Conservation (phyloP, 768 basidiomycete genomes). For the Roridomyces roridus region DNA sequence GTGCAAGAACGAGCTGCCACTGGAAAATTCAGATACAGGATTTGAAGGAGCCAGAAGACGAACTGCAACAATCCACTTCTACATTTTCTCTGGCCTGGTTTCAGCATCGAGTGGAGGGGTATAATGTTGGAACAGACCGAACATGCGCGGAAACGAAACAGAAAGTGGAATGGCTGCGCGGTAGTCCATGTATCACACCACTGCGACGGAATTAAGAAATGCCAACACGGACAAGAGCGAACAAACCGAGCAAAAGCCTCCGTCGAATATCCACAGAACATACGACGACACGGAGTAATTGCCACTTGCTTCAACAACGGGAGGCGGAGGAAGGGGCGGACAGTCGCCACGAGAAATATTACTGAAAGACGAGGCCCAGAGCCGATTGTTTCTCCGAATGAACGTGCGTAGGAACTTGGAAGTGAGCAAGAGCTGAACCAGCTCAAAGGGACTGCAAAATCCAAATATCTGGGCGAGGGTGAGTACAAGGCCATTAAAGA, state of each 20-base stretch:
- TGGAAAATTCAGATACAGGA: too few relatives aligned
- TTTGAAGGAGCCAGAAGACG: too few relatives aligned
- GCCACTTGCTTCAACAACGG: constrained; percentile 6
- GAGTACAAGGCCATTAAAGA: too few relatives aligned
- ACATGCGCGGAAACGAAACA: background rate
- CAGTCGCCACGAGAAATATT: constrained; percentile 1
- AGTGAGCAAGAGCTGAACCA: constrained; percentile 1
- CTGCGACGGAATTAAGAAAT: background rate
- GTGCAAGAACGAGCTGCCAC: background rate
- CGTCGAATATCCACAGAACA: constrained; percentile 12
- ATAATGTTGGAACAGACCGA: background rate
- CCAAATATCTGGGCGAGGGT: constrained; percentile 2
- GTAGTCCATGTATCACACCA: constrained; percentile 9
- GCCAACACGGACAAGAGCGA: too few relatives aligned
- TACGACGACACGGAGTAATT: constrained; percentile 9
- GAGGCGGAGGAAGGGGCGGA: background rate
- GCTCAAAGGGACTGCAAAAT: constrained; percentile 15
- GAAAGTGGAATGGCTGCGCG: background rate
- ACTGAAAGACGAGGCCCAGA: background rate
- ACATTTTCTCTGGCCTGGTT: background rate
- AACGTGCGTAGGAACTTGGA: background rate
- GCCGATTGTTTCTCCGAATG: background rate
- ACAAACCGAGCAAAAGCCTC: constrained; percentile 7
- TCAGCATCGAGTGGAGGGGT: background rate
- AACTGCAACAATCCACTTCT: background rate